These are phyloP conservation scores for Populus hybrid DNA, from an alignment of 441 rosid genomes.

Conservation along the genomic window DNA sequence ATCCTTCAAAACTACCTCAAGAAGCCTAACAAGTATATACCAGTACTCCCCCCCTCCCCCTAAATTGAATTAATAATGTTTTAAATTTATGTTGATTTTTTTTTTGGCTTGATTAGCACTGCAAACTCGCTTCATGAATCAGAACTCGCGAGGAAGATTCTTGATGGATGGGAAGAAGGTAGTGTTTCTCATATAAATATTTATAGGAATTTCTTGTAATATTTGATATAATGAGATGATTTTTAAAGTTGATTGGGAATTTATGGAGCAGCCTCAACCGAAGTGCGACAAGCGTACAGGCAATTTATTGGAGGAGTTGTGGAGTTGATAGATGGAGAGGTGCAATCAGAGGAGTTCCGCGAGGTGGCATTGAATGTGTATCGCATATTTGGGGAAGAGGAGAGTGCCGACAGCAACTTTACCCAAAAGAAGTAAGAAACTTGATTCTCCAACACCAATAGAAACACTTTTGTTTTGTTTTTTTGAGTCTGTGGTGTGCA, in stretches of 20 bases:
- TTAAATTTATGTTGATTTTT: neutral
- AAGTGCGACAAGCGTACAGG: conserved; percentile 79
- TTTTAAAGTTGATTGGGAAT: neutral
- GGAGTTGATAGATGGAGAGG: conserved; percentile 72
- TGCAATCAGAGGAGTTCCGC: conserved; percentile 74
- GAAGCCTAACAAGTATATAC: conserved; percentile 50
- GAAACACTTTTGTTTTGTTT: neutral
- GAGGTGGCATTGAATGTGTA: conserved; percentile 66
- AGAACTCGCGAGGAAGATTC: conserved; percentile 72
- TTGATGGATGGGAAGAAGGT: conserved; percentile 92
- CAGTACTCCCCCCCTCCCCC: neutral
- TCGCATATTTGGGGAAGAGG: conserved; percentile 52
- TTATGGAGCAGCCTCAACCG: conserved; percentile 52
- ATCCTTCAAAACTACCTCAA: conserved; percentile 55
- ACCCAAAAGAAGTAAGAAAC: conserved; percentile 48
- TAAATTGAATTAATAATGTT: neutral
- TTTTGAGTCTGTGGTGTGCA: neutral
- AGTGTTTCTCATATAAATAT: conserved; percentile 4
- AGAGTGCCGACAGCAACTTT: conserved; percentile 27
- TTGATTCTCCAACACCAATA: neutral
- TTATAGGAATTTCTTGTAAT: neutral
- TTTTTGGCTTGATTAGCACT: conserved; percentile 27
- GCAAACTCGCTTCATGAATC: conserved; percentile 59
- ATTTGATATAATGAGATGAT: neutral
- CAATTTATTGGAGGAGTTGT: conserved; percentile 72